Percentiles rank a stretch among this genome's conserved stretches.
These are phyloP conservation scores for Apophysomyces variabilis DNA, from an alignment of 371 early-diverging fungal genomes.

Conservation along the genomic window DNA sequence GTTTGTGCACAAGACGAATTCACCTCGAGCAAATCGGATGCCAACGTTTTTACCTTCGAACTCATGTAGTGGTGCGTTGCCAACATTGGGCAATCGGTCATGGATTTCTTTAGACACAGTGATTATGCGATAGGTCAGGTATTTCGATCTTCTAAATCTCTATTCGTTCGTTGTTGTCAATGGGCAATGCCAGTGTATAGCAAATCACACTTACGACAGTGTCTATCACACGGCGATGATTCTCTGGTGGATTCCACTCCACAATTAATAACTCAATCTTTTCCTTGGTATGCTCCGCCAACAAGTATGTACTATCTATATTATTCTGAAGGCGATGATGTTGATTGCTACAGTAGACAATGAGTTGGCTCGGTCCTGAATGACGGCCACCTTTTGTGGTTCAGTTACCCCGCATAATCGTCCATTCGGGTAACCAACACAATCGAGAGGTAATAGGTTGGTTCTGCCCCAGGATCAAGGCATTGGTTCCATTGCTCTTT, in stretches of 20 bases:
- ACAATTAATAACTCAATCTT: constrained; percentile 47
- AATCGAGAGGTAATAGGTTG: constrained; percentile 40
- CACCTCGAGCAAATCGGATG: constrained; percentile 51
- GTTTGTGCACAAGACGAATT: constrained; percentile 48
- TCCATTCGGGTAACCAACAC: constrained; percentile 54
- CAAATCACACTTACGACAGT: constrained; percentile 35
- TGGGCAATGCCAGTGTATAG: not conserved
- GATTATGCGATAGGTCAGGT: constrained; percentile 47
- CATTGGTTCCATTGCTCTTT: constrained; percentile 38
- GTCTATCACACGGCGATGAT: constrained; percentile 42
- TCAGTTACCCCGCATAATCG: constrained; percentile 49
- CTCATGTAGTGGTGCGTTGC: constrained; percentile 49
- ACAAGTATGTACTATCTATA: constrained; percentile 42
- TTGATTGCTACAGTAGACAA: constrained; percentile 33
- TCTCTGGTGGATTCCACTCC: constrained; percentile 51
- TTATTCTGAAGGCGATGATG: constrained; percentile 51
- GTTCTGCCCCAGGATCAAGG: constrained; percentile 29
- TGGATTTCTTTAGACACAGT: constrained; percentile 43
- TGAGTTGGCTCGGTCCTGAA: constrained; percentile 7
- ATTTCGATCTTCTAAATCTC: constrained; percentile 48
- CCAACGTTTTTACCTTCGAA: constrained; percentile 55
- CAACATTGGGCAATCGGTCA: constrained; percentile 37
- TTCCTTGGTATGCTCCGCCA: constrained; percentile 46
- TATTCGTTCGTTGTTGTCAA: constrained; percentile 5
- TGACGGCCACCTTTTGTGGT: not conserved